Base-by-base conservation (phyloP, 345 rosid genomes). In the Lepidium africanum region DNA sequence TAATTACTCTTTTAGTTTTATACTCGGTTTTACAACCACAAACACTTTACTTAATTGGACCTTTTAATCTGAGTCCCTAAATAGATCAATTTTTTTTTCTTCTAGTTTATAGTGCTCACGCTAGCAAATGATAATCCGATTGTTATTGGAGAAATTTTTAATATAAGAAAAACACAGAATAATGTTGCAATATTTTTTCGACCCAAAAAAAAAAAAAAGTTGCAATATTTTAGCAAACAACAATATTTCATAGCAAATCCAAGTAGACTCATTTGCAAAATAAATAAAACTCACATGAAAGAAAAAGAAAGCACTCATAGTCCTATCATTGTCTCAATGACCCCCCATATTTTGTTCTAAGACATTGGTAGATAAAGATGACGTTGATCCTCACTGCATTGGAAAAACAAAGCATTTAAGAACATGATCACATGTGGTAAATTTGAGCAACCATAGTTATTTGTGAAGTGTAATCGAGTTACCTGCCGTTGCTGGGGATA, bases 401-500 rank as follows among this genome's bases (percentile, higher is more conserved):
- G 33, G 10, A 43, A 66, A 33, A 50, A 58, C 37, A 41, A 57
- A 58, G 6, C 0, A 32, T 9, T 25, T 63, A 30, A 49, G 64
- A 56, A 47, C 42, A 12, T 9, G 33, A 14, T 49, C 39, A 48
- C 51, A 27, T 6, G 17, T 56, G 19, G 52, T 8, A 23, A 19
- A 49, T 56, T 51, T 47, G 47, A 7, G 17, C 3, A 10, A 32
- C 8, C 8, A 46, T 6, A 16, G 3, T 17, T 19, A 30, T 19
- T 3, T 47, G 45, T 32, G 13, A 30, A 46, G 50, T 37, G 17
- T 0, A 5, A 47, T 27, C 30, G 36, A 10, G 10, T 55, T 65
- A 73, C 71, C 72, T 65, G 66, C 12, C 56, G 76, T 46, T 71
- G 76, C 68, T 73, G 77, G 86, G 85, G 97, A 71, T 89, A 89